phyloP scores from a whole-genome alignment of 139 green algal genomes.

The Micromonas commoda region DNA sequence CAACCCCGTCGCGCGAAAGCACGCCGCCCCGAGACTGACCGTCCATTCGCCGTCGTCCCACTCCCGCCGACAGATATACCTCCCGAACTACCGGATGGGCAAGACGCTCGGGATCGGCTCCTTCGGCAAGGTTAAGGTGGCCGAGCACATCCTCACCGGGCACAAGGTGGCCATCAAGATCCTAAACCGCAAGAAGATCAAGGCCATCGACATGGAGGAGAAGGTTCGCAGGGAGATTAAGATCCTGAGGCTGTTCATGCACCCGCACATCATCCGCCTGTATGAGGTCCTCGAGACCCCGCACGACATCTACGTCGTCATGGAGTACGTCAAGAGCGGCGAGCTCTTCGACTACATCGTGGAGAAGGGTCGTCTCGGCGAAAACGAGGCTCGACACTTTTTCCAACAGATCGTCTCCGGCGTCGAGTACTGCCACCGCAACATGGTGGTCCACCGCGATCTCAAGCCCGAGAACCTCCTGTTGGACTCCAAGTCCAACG shows the following conservation, averaged over 20 bases:
- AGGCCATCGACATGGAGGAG: conserved; percentile 99
- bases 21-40: too few species aligned
- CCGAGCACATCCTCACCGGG: conserved; percentile 92
- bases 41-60: too few species aligned
- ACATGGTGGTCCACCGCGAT: conserved; percentile 87
- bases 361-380: conserved; percentile 91
- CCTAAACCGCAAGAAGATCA: conserved; percentile 97
- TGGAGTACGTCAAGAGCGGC: conserved; percentile 95
- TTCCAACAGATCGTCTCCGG: conserved; percentile 89
- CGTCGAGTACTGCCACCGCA: conserved; percentile 95
- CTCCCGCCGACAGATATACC: conserved; percentile 49
- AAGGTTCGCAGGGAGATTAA: conserved; percentile 71
- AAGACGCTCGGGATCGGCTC: conserved; percentile 98
- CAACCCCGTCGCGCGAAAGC: background rate
- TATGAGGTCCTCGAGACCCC: conserved; percentile 98
- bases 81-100: conserved; percentile 92
- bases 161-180: conserved; percentile 99
- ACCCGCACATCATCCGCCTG: conserved; percentile 98
- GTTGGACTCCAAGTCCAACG: conserved; percentile 75
- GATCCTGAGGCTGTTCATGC: conserved; percentile 98
- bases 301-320: conserved; percentile 97
- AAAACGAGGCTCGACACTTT: conserved; percentile 96
- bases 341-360: conserved; percentile 99
- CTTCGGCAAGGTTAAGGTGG: conserved; percentile 88
- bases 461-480: conserved; percentile 98